Evolutionary conservation across 2,329 filamentous ascomycete genomes (phyloP).

Genomic region (Salinomyces thailandicus): DNA sequence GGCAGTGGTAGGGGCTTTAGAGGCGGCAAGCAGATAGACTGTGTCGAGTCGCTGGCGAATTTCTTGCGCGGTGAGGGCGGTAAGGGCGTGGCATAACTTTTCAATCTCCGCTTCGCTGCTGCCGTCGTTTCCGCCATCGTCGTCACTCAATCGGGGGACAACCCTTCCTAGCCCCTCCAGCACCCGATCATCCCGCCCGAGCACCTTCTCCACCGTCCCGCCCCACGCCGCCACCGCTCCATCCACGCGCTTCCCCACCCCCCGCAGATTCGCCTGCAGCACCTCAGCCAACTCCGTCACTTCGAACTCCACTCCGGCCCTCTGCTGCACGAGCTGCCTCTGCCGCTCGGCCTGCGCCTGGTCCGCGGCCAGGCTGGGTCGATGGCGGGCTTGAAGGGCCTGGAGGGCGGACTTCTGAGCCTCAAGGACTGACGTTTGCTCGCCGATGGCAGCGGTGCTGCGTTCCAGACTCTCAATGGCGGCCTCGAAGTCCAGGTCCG

Average conservation of each 20-base stretch:
- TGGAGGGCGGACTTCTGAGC: constrained; percentile 54
- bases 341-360: constrained; percentile 8
- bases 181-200: constrained; percentile 50
- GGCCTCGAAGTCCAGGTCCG: constrained; percentile 48
- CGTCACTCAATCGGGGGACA: constrained; percentile 46
- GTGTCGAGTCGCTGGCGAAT: constrained; percentile 39
- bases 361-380: constrained; percentile 1
- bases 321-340: constrained; percentile 27
- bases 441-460: constrained; percentile 54
- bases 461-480: constrained; percentile 55
- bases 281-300: constrained; percentile 22
- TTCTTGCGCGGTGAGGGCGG: constrained; percentile 30
- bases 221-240: constrained; percentile 37
- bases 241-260: constrained; percentile 40
- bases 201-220: constrained; percentile 40
- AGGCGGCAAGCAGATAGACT: constrained; percentile 33
- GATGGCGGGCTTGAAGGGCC: constrained; percentile 38
- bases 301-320: constrained; percentile 32
- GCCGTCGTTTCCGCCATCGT: constrained; percentile 34
- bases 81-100: constrained; percentile 42
- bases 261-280: constrained; percentile 25
- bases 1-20: background rate
- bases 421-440: constrained; percentile 52
- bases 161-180: constrained; percentile 57
- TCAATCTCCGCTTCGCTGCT: constrained; percentile 40